Evolutionary conservation across 306 rosid species (phyloP).

Genomic region (Castanea mollissima): DNA sequence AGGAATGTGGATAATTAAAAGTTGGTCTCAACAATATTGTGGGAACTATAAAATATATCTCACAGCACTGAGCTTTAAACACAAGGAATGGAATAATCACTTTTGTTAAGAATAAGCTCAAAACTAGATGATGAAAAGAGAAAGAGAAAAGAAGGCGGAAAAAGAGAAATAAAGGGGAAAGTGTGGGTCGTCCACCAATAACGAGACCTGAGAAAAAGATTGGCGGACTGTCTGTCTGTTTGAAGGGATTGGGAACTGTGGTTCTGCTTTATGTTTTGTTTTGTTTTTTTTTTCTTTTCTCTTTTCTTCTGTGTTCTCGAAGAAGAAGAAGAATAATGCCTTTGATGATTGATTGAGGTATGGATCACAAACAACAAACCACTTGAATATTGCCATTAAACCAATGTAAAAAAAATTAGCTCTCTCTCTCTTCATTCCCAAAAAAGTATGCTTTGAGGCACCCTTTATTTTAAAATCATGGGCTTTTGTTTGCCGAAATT

Average conservation of each 20-base stretch:
- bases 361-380: conserved; percentile 31
- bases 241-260: conserved; percentile 42
- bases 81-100: conserved; percentile 57
- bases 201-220: conserved; percentile 35
- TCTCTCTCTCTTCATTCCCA: conserved; percentile 21
- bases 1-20: conserved; percentile 60
- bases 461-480: conserved; percentile 30
- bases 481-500: conserved; percentile 26
- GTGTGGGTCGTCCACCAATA: conserved; percentile 44
- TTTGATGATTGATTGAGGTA: conserved; percentile 59
- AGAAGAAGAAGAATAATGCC: conserved; percentile 37
- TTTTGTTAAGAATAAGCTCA: conserved; percentile 61
- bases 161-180: conserved; percentile 41
- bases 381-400: conserved; percentile 22
- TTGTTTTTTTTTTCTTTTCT: conserved; percentile 22
- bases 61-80: conserved; percentile 46
- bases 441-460: conserved; percentile 43
- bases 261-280: background rate
- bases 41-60: conserved; percentile 40
- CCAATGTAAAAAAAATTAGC: conserved; percentile 2
- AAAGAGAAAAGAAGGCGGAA: conserved; percentile 23
- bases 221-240: conserved; percentile 53
- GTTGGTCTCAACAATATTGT: conserved; percentile 40
- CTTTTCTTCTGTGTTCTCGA: conserved; percentile 26
- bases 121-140: conserved; percentile 31